Evolutionary conservation across 2,329 filamentous ascomycete species (phyloP), one percentile per base, ranked within the genome.

Genomic region (Annulohypoxylon truncatum): DNA sequence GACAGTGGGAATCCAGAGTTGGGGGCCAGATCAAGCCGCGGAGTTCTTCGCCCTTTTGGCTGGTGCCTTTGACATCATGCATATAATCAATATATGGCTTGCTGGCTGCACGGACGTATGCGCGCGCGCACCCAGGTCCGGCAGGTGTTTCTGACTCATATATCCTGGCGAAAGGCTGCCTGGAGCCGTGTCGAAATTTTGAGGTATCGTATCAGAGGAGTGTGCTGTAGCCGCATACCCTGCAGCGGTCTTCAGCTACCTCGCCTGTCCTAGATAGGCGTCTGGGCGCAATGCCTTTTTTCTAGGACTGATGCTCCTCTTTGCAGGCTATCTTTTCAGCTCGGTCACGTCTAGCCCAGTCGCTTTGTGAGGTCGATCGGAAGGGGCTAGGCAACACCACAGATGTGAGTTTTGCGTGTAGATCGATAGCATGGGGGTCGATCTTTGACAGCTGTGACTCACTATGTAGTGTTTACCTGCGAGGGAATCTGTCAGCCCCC

Each of bases 21-120:
- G 52, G 52, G 52, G 52, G 52, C 52, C 52, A 42, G 28, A 20
- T 54, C 33, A 15, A 15, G 10, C n/a, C 51, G 29, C 52, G 52
- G 52, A 54, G 52, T 44, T 54, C 52, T 20, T 42, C 18, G 38
- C 38, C 22, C 22, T 20, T 18, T 42, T 31, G 24, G 38, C 15
- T 31, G 13, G 26, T 24, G 15, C 18, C 22, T 29, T 44, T 44
- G 35, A 22, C 20, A 18, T 28, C 44, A 53, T 38, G 26, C 26
- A 53, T 44, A 28, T 31, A 54, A 31, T 54, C 38, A 29, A 44
- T 44, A 44, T 31, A 22, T 54, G 15, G 15, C 35, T 44, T n/a
- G 15, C 35, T 38, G 50, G 50, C 8, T 33, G 24, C n/a, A n/a
- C n/a, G n/a, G n/a, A n/a, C n/a, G n/a, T n/a, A n/a, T n/a, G 50